phyloP scores from a whole-genome alignment of 208 protist species.

The Spongospora subterranea region DNA sequence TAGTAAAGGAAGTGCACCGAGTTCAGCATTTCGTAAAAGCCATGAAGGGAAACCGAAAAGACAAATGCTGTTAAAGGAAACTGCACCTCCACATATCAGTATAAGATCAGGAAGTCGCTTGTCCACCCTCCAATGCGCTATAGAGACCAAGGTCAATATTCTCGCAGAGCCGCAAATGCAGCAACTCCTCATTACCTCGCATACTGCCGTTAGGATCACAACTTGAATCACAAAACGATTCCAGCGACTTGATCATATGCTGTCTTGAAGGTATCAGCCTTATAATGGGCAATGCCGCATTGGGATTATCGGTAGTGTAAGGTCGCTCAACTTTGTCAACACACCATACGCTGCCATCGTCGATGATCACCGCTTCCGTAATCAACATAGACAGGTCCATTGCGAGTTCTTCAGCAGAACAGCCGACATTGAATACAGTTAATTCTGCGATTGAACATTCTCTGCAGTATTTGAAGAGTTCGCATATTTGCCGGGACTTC shows the following conservation, averaged over 20 bases:
- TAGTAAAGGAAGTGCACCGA: background rate
- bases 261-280: background rate
- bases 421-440: background rate
- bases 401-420: too few relatives aligned
- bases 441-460: background rate
- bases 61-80: slow-evolving; percentile 17
- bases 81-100: slow-evolving; percentile 23
- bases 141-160: background rate
- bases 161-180: background rate
- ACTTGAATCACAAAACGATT: background rate
- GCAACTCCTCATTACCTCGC: background rate
- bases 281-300: background rate
- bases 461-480: background rate
- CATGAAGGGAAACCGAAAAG: slow-evolving; percentile 39
- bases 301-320: too few relatives aligned
- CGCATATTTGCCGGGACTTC: background rate
- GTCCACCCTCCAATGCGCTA: background rate
- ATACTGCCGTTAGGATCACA: background rate
- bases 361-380: too few relatives aligned
- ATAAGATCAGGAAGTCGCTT: slow-evolving; percentile 20
- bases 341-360: too few relatives aligned
- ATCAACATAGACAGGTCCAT: too few relatives aligned
- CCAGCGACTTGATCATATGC: background rate
- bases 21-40: slow-evolving; percentile 15
- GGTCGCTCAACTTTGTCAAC: too few relatives aligned